phyloP scores from a whole-genome alignment of 441 rosid species.

The Theobroma grandiflorum region DNA sequence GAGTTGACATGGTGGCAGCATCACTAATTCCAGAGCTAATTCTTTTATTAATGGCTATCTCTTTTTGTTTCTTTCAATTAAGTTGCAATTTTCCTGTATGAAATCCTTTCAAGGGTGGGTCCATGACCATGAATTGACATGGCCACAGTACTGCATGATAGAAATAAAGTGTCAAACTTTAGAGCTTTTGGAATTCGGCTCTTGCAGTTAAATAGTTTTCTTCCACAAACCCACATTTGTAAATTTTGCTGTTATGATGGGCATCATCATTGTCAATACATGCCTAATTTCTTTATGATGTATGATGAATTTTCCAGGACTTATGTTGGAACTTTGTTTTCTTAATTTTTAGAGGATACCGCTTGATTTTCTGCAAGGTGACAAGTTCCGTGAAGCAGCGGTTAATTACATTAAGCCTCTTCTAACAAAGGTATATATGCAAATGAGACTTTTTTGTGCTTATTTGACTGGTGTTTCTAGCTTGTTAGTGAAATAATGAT shows the following conservation, averaged over 20 bases:
- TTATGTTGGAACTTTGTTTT: slow-evolving; percentile 24
- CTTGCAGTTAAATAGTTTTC: not conserved
- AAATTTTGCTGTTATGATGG: not conserved
- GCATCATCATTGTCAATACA: slow-evolving; percentile 2
- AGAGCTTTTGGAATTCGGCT: not conserved
- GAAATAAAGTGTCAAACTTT: not conserved
- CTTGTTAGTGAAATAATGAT: slow-evolving; percentile 27
- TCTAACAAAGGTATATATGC: slow-evolving; percentile 72
- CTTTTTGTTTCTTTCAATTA: slow-evolving; percentile 20
- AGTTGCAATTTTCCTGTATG: not conserved
- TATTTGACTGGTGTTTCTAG: slow-evolving; percentile 17
- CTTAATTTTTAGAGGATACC: slow-evolving; percentile 83
- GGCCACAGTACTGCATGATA: not conserved
- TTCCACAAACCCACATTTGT: not conserved
- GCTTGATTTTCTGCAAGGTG: slow-evolving; percentile 94
- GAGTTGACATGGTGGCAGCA: not conserved
- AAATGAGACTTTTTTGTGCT: slow-evolving; percentile 4
- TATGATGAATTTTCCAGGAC: slow-evolving; percentile 12
- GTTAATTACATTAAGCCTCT: slow-evolving; percentile 83
- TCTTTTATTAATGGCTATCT: not conserved
- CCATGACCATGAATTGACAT: not conserved
- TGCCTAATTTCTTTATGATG: slow-evolving; percentile 20
- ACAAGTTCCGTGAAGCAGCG: slow-evolving; percentile 85
- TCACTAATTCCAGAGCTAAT: not conserved
- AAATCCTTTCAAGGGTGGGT: not conserved